Conservation (phyloP, 352 stramenopile genomes). For the Phytophthora ramorum region DNA sequence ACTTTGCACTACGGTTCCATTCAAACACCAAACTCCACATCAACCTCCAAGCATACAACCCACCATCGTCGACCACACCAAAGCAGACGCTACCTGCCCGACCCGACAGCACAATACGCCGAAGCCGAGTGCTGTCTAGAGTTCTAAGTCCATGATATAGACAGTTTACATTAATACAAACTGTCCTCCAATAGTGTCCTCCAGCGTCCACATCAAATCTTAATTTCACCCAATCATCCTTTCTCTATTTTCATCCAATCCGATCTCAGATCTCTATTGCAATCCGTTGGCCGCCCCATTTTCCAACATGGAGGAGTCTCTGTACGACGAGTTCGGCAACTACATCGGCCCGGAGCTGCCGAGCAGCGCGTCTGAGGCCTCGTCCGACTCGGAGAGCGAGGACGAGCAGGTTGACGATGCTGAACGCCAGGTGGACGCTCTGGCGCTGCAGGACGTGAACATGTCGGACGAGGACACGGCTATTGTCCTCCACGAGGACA, state of each 20-base stretch:
- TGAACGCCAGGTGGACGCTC: conserved; percentile 47
- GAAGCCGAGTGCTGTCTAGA: conserved; percentile 47
- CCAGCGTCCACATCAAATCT: neutral
- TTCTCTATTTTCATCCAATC: conserved; percentile 13
- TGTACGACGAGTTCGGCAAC: conserved; percentile 99
- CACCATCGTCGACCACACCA: neutral
- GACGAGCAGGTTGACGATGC: conserved; percentile 46
- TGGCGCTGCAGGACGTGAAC: conserved; percentile 54
- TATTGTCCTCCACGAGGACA: conserved; percentile 99
- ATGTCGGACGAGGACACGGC: conserved; percentile 80
- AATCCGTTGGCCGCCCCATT: neutral
- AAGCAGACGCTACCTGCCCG: conserved; percentile 17
- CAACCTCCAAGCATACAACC: neutral
- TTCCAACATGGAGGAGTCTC: conserved; percentile 91
- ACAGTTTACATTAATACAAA: neutral
- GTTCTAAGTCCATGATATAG: conserved; percentile 20
- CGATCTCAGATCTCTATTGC: conserved; percentile 21
- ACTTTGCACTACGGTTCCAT: conserved; percentile 28
- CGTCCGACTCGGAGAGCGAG: conserved; percentile 57
- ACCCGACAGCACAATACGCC: conserved; percentile 20
- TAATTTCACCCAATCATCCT: conserved; percentile 22
- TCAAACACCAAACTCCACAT: conserved; percentile 15
- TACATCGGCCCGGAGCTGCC: conserved; percentile 99
- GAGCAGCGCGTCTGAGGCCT: conserved; percentile 77
- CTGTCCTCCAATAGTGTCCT: conserved; percentile 3